Conservation (phyloP, 106 monocot species). For the Dioscorea dumetorum region DNA sequence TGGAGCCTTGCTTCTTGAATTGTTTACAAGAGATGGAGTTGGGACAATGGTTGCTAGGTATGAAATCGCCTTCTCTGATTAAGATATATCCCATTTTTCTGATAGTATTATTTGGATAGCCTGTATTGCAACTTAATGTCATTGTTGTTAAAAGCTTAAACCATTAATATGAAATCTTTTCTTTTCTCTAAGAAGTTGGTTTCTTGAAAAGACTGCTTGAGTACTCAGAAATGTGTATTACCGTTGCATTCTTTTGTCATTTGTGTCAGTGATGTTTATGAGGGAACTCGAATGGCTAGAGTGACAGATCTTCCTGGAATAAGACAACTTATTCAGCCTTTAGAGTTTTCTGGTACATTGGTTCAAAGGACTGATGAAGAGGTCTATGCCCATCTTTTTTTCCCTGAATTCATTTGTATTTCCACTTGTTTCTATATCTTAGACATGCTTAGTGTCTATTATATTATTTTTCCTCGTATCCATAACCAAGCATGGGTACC, state of each 20-base stretch:
- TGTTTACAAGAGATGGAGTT: slow-evolving; percentile 93
- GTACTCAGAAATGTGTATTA: too few relatives aligned
- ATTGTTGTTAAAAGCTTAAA: too few relatives aligned
- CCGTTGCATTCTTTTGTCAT: not conserved
- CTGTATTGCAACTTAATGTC: too few relatives aligned
- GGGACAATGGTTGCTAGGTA: slow-evolving; percentile 99
- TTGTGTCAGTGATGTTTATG: slow-evolving; percentile 58
- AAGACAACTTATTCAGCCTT: slow-evolving; percentile 55
- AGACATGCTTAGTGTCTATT: too few relatives aligned
- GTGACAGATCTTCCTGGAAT: slow-evolving; percentile 59
- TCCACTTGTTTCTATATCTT: too few relatives aligned
- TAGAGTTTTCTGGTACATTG: slow-evolving; percentile 70
- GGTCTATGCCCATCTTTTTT: slow-evolving; percentile 19
- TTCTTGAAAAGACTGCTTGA: too few relatives aligned
- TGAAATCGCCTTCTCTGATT: not conserved
- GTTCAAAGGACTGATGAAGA: slow-evolving; percentile 59
- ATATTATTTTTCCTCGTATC: too few relatives aligned
- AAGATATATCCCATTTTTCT: too few relatives aligned
- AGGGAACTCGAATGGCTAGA: slow-evolving; percentile 65
- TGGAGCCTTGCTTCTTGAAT: slow-evolving; percentile 75
- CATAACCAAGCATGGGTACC: too few relatives aligned
- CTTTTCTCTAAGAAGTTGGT: too few relatives aligned
- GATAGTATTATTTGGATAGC: not conserved
- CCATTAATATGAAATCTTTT: too few relatives aligned
- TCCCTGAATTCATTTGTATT: not conserved